Evolutionary conservation across 306 rosid genomes (phyloP).

Genomic region (Biancaea sappan): DNA sequence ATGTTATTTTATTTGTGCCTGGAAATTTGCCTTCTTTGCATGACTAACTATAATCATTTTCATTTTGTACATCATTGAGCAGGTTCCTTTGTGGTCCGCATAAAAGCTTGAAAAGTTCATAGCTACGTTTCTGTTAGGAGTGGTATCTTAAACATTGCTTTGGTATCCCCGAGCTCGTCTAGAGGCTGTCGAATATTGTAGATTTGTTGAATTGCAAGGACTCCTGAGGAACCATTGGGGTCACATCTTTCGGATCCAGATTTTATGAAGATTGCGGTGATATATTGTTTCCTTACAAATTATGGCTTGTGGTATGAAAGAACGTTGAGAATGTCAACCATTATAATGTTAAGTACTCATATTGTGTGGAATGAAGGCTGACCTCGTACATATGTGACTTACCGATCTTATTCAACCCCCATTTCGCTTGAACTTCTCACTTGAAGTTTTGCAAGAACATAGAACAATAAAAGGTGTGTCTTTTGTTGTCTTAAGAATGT

Average conservation of each 20-base stretch:
- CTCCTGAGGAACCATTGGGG: conserved; percentile 22
- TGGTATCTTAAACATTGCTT: conserved; percentile 31
- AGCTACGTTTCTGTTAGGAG: conserved; percentile 20
- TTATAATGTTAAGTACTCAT: conserved; percentile 18
- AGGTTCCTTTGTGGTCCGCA: conserved; percentile 95
- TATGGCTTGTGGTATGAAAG: conserved; percentile 23
- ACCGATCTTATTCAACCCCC: conserved; percentile 1
- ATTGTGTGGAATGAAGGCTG: conserved; percentile 34
- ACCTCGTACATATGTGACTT: background rate
- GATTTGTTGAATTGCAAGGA: conserved; percentile 40
- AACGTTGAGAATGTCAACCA: conserved; percentile 13
- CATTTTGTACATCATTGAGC: conserved; percentile 30
- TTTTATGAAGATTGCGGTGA: conserved; percentile 17
- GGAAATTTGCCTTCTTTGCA: conserved; percentile 10
- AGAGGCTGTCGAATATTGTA: conserved; percentile 25
- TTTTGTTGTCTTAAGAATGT: background rate
- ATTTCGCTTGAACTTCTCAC: background rate
- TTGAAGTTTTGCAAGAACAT: background rate
- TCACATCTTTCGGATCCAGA: conserved; percentile 27
- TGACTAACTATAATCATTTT: background rate
- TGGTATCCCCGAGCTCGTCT: conserved; percentile 25
- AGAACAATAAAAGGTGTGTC: background rate
- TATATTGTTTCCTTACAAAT: conserved; percentile 2
- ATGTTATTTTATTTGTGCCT: too few relatives aligned
- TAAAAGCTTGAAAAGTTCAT: conserved; percentile 64